Evolutionary conservation across 2,329 filamentous ascomycete species (phyloP).

Genomic region (Aspergillus sp.): DNA sequence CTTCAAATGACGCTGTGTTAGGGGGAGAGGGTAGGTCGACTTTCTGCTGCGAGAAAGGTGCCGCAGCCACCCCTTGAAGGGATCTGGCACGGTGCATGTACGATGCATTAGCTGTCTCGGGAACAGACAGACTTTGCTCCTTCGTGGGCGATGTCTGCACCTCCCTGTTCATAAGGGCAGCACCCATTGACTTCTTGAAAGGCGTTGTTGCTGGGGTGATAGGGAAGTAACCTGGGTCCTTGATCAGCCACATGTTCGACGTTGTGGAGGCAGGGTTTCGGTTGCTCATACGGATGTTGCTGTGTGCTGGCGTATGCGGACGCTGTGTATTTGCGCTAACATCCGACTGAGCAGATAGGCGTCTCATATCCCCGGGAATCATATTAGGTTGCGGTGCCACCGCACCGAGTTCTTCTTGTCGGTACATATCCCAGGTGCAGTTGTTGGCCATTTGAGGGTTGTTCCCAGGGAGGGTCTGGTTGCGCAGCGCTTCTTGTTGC

Average conservation of each 20-base stretch:
- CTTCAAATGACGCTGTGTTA: slow-evolving; percentile 42
- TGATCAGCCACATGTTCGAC: slow-evolving; percentile 13
- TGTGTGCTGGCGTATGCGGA: slow-evolving; percentile 54
- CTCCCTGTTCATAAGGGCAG: slow-evolving; percentile 32
- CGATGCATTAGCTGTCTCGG: slow-evolving; percentile 25
- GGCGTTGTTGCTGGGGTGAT: slow-evolving; percentile 62
- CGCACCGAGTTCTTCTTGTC: slow-evolving; percentile 13
- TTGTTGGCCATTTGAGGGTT: slow-evolving; percentile 17
- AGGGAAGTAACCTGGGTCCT: slow-evolving; percentile 50
- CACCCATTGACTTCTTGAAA: slow-evolving; percentile 32
- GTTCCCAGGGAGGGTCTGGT: slow-evolving; percentile 11
- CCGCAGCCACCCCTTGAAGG: slow-evolving; percentile 37
- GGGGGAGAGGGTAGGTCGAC: slow-evolving; percentile 50
- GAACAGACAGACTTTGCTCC: slow-evolving; percentile 24
- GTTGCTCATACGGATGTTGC: slow-evolving; percentile 47
- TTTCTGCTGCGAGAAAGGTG: slow-evolving; percentile 29
- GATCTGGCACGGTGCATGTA: slow-evolving; percentile 41
- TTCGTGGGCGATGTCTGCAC: slow-evolving; percentile 34
- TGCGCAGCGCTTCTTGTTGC: slow-evolving; percentile 8
- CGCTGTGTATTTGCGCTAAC: slow-evolving; percentile 33
- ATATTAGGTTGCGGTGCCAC: slow-evolving; percentile 16
- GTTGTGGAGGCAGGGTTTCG: background rate
- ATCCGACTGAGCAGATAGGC: slow-evolving; percentile 33
- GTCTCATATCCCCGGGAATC: slow-evolving; percentile 21
- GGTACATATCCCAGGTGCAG: slow-evolving; percentile 20